A percentile compares a stretch with the other conserved stretches of the same genome.
Conservation (phyloP, 805 yeast species). For the Kuraishia molischiana region DNA sequence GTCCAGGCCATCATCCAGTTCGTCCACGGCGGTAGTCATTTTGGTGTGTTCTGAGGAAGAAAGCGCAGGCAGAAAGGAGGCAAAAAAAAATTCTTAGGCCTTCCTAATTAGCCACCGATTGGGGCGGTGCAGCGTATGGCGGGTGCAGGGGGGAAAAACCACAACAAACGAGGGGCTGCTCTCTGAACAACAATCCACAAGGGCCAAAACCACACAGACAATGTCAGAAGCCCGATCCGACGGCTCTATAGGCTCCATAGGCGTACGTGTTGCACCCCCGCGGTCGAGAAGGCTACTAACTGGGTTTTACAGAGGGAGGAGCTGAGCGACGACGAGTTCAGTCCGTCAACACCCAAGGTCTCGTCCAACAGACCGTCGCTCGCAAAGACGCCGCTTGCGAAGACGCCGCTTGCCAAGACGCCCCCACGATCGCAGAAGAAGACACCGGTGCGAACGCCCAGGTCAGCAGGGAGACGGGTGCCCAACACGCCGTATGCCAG, state of each 20-base stretch:
- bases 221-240: neutral
- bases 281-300: neutral
- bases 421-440: neutral
- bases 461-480: constrained; percentile 12
- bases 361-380: neutral
- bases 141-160: too few species aligned
- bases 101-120: too few species aligned
- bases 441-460: constrained; percentile 4
- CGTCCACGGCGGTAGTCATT: constrained; percentile 41
- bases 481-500: constrained; percentile 23
- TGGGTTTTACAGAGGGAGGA: neutral
- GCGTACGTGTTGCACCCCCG: too few species aligned
- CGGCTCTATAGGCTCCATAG: neutral
- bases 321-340: neutral
- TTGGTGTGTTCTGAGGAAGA: too few species aligned
- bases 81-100: too few species aligned
- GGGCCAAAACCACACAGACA: too few species aligned
- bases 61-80: too few species aligned
- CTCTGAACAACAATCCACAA: too few species aligned
- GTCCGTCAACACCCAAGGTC: neutral
- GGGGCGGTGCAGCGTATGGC: too few species aligned
- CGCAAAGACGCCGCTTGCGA: neutral
- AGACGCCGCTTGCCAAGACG: neutral
- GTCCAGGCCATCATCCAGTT: constrained; percentile 68
- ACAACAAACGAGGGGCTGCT: too few species aligned